Base-by-base conservation (phyloP, 345 rosid genomes). In the Hibiscus trionum region DNA sequence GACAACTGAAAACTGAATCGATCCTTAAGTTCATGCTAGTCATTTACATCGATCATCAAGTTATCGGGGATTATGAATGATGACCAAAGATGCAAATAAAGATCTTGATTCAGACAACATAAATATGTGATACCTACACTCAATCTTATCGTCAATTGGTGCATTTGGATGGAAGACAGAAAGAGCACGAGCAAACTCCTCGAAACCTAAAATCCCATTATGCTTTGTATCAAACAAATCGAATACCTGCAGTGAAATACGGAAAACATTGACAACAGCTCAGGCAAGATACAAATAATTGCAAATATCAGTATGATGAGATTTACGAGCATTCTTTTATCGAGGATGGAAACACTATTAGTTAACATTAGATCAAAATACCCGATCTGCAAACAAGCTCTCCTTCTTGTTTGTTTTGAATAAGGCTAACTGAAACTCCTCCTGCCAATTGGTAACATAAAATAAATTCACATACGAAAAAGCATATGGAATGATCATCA, bases 131-230 rank as follows among this genome's bases (percentile, higher is more conserved):
- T 42, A 78, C 89, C n/a, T 85, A 91, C 98, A 91, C 66, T 88
- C 88, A 72, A 96, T 93, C 84, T 96, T 96, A 66, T 91, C 97
- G 7, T 96, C 99, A 71, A 88, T 87, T 49, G 97, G 96, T 1
- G 99, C 97, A 70, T 90, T 93, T 52, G 98, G 99, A 83, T 96
- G 99, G 76, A 96, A 96, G 53, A 96, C 97, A 2, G 99, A 96
- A 29, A 96, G 93, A 59, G 99, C 99, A 73, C 93, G 97, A 9
- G 98, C 98, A 86, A 96, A 96, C 84, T 96, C 99, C 81, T 93
- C 98, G 65, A 96, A 96, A 49, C 98, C 99, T n/a, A 96, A 85
- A 62, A 96, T 91, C 66, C 98, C 98, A 84, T 91, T 93, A 79
- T 96, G 98, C 75, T 91, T 96, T 68, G 96, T 90, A 81, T 96